These are phyloP conservation scores for Bruguiera parviflora DNA, from an alignment of 345 rosid genomes.

Conservation along the genomic window DNA sequence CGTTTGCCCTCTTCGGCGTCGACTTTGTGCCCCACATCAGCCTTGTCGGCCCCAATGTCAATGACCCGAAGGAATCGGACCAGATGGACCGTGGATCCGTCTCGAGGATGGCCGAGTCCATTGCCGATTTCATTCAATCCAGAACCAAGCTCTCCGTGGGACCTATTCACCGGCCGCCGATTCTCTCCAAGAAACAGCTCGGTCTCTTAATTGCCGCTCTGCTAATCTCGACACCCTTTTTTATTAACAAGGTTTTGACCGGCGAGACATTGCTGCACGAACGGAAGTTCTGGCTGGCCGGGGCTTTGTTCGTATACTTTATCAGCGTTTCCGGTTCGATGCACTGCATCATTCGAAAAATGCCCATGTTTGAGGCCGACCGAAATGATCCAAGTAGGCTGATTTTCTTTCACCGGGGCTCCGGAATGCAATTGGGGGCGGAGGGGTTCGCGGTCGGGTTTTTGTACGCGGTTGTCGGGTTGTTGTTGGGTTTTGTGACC, in stretches of 20 bases:
- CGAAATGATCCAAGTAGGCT: constrained; percentile 64
- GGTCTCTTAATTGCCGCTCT: constrained; percentile 25
- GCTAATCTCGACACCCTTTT: constrained; percentile 45
- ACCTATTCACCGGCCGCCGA: constrained; percentile 65
- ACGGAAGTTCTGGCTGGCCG: constrained; percentile 56
- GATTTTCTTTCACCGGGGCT: constrained; percentile 71
- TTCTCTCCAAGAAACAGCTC: constrained; percentile 47
- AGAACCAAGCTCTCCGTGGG: constrained; percentile 59
- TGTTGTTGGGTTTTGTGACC: constrained; percentile 59
- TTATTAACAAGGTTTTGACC: constrained; percentile 40
- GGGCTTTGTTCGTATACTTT: constrained; percentile 64
- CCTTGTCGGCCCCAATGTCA: constrained; percentile 49
- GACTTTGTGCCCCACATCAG: constrained; percentile 86
- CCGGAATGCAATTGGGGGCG: constrained; percentile 88
- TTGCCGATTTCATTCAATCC: constrained; percentile 65
- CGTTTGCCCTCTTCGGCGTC: constrained; percentile 69
- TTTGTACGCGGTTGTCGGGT: constrained; percentile 70
- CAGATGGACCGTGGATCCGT: constrained; percentile 61
- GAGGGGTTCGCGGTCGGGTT: constrained; percentile 87
- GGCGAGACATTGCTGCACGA: constrained; percentile 65
- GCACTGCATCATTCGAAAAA: constrained; percentile 68
- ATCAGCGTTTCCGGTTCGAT: constrained; percentile 82
- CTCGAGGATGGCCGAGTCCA: constrained; percentile 72
- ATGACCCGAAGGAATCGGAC: constrained; percentile 53
- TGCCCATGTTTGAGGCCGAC: constrained; percentile 69